phyloP scores from a whole-genome alignment of 2,329 filamentous ascomycete genomes.

The Apiospora arundinis region DNA sequence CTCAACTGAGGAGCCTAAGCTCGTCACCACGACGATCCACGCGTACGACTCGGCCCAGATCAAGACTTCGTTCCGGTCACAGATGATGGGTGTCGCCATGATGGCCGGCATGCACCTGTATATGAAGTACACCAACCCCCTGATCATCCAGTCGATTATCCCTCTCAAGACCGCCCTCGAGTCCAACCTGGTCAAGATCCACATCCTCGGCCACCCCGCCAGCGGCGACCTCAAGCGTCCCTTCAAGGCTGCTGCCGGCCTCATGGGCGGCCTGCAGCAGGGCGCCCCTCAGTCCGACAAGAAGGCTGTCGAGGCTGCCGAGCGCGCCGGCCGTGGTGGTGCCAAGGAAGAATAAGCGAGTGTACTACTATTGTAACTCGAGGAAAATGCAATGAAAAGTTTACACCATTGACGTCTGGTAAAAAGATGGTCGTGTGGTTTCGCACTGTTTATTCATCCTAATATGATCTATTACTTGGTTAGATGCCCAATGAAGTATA shows the following conservation, averaged over 20 bases:
- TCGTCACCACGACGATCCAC: slow-evolving; percentile 94
- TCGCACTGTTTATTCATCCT: neutral
- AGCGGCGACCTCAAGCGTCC: slow-evolving; percentile 91
- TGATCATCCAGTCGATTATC: slow-evolving; percentile 98
- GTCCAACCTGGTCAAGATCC: slow-evolving; percentile 94
- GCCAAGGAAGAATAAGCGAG: slow-evolving; percentile 71
- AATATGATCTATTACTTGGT: slow-evolving; percentile 23
- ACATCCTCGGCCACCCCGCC: slow-evolving; percentile 86
- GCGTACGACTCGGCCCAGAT: slow-evolving; percentile 92
- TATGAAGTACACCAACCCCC: slow-evolving; percentile 99
- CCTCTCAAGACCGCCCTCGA: slow-evolving; percentile 96
- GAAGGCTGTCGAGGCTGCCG: slow-evolving; percentile 81
- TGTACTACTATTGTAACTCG: neutral
- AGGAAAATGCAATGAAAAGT: neutral
- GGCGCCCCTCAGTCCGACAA: slow-evolving; percentile 87
- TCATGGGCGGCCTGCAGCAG: slow-evolving; percentile 80
- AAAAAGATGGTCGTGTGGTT: neutral
- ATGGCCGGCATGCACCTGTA: slow-evolving; percentile 99
- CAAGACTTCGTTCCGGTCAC: slow-evolving; percentile 82
- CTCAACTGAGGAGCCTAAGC: slow-evolving; percentile 91
- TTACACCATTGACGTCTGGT: neutral
- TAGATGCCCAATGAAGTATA: slow-evolving; percentile 6
- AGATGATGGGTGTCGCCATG: slow-evolving; percentile 97
- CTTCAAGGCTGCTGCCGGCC: slow-evolving; percentile 85
- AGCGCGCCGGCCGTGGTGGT: slow-evolving; percentile 75